Evolutionary conservation across 106 monocot species (phyloP), one percentile per base, ranked within the genome.

Genomic region (Dendrobium officinale): DNA sequence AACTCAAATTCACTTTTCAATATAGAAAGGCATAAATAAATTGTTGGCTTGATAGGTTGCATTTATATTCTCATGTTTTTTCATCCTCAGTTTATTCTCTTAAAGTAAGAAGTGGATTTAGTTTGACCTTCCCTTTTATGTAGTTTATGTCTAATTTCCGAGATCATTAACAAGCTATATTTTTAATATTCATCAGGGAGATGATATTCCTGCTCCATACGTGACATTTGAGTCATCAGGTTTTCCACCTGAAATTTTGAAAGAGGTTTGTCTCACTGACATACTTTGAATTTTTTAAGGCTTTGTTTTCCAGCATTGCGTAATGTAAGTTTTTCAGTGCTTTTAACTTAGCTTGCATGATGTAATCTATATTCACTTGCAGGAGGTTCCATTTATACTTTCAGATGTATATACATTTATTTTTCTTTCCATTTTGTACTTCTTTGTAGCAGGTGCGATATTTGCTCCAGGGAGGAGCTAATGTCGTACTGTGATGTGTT

Each of bases 391-490:
- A 64, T 67, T 78, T 72, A 70, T 70, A 13, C 13, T 76, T 84
- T 85, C 74, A 85, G 84, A 79, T 84, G 81, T 83, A 91, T 83
- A 68, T 76, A 75, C 78, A 80, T 91, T 83, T 86, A 82, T 90
- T 81, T 88, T 88, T 82, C 80, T 77, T 83, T 73, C 84, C 58
- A 45, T 90, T 86, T 64, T 93, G 82, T 87, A 84, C 86, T 75
- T 90, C 87, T 95, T 89, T 80, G 84, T 90, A 87, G 81, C 90
- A 97, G 96, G 89, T 94, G 96, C 96, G 96, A 97, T 97, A 94
- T 97, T 94, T 84, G 96, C 96, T 97, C 96, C 96, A 79, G 80
- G 94, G 90, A 85, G 92, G 96, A 97, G 96, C 96, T 89, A 92
- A 94, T 97, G 96, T 97, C 96, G 96, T 89, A 97, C 93, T 89